A percentile compares a stretch with the other conserved stretches of the same genome.
phyloP scores from a whole-genome alignment of 768 basidiomycete species.

The Galerina sulciceps region DNA sequence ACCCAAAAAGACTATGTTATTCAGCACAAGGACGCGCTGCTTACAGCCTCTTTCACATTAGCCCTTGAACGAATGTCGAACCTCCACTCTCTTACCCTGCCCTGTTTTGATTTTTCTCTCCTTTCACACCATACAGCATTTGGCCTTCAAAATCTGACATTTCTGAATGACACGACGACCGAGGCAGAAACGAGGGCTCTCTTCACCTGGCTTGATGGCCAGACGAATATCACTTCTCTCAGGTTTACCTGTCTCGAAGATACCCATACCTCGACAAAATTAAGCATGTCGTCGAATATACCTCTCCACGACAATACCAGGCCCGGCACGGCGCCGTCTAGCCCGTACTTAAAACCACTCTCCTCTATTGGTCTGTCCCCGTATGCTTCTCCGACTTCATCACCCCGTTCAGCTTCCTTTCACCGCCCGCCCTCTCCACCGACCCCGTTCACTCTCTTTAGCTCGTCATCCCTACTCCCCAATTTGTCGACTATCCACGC shows the following conservation, averaged over 20 bases:
- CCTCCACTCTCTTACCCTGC: slow-evolving; percentile 42
- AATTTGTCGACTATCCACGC: slow-evolving; percentile 40
- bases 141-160: slow-evolving; percentile 42
- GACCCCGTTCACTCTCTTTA: slow-evolving; percentile 23
- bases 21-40: slow-evolving; percentile 30
- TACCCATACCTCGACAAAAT: slow-evolving; percentile 5
- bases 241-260: slow-evolving; percentile 43
- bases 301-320: slow-evolving; percentile 4
- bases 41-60: slow-evolving; percentile 46
- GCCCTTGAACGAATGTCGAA: slow-evolving; percentile 52
- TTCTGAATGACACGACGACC: slow-evolving; percentile 36
- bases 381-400: slow-evolving; percentile 16
- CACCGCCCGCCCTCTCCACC: slow-evolving; percentile 11
- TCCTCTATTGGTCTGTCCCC: slow-evolving; percentile 10
- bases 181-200: slow-evolving; percentile 34
- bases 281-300: slow-evolving; percentile 6
- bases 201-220: slow-evolving; percentile 47
- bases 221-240: slow-evolving; percentile 42
- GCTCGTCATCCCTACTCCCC: slow-evolving; percentile 43
- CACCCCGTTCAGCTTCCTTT: slow-evolving; percentile 20
- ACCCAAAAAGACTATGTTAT: slow-evolving; percentile 8
- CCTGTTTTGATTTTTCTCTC: slow-evolving; percentile 45
- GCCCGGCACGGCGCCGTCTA: slow-evolving; percentile 9
- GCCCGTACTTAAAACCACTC: slow-evolving; percentile 14
- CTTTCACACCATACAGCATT: slow-evolving; percentile 47